phyloP scores from a whole-genome alignment of 2,329 filamentous ascomycete species.

The Pseudopyrenochaeta lycopersici region DNA sequence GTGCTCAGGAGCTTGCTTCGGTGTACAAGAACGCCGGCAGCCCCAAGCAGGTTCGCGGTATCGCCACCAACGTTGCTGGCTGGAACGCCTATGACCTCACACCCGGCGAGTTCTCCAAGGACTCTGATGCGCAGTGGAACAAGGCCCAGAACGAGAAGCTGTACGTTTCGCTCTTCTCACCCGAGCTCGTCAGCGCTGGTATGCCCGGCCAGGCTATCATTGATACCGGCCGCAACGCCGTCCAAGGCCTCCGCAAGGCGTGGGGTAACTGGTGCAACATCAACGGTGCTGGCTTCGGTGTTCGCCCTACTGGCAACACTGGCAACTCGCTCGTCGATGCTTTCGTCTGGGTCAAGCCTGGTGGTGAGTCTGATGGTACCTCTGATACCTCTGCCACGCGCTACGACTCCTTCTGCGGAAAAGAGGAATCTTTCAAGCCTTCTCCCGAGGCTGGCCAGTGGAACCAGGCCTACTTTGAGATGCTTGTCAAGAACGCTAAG shows the following conservation, averaged over 20 bases:
- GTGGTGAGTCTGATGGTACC: slow-evolving; percentile 64
- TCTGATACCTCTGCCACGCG: slow-evolving; percentile 53
- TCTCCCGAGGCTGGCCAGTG: slow-evolving; percentile 75
- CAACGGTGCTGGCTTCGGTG: slow-evolving; percentile 70
- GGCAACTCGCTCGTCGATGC: slow-evolving; percentile 67
- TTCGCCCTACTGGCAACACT: slow-evolving; percentile 67
- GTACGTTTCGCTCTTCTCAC: slow-evolving; percentile 62
- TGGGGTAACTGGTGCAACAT: slow-evolving; percentile 78
- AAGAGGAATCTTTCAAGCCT: slow-evolving; percentile 65
- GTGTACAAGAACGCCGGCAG: slow-evolving; percentile 60
- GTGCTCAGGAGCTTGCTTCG: slow-evolving; percentile 59
- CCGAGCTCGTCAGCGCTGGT: slow-evolving; percentile 57
- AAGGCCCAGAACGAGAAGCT: slow-evolving; percentile 62
- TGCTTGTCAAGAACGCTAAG: slow-evolving; percentile 49
- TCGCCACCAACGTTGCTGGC: slow-evolving; percentile 67
- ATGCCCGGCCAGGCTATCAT: slow-evolving; percentile 65
- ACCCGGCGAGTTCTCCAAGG: slow-evolving; percentile 48
- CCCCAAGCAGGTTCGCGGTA: slow-evolving; percentile 60
- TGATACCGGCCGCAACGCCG: slow-evolving; percentile 68
- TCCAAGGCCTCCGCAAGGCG: slow-evolving; percentile 53
- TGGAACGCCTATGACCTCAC: slow-evolving; percentile 64
- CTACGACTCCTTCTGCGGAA: slow-evolving; percentile 67
- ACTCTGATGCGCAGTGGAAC: slow-evolving; percentile 47
- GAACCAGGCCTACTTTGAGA: slow-evolving; percentile 63
- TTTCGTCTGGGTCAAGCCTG: slow-evolving; percentile 77